Evolutionary conservation across 345 rosid genomes (phyloP).

Genomic region (Linum trigynum): DNA sequence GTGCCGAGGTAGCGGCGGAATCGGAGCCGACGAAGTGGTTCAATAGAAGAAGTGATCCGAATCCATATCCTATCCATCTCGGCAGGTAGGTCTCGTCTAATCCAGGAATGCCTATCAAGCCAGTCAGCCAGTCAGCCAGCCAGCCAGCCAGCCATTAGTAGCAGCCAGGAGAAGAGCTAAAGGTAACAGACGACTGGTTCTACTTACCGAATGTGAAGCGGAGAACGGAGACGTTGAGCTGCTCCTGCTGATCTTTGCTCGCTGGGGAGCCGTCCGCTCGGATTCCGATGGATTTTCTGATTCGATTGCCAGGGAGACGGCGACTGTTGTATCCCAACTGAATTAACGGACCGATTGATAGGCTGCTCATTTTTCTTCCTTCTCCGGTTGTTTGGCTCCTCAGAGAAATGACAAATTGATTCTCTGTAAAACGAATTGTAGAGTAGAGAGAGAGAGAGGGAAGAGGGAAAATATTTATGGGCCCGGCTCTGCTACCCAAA

Average conservation of each 20-base stretch:
- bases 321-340: slow-evolving; percentile 17
- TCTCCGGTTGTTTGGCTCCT: not conserved
- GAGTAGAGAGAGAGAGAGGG: no score
- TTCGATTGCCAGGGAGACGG: slow-evolving; percentile 19
- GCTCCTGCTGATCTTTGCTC: slow-evolving; percentile 30
- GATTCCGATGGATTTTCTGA: slow-evolving; percentile 16
- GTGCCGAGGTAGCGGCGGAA: slow-evolving; percentile 28
- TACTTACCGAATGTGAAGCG: slow-evolving; percentile 69
- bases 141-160: not conserved
- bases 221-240: slow-evolving; percentile 75
- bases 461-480: no score
- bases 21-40: slow-evolving; percentile 46
- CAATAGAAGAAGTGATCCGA: slow-evolving; percentile 65
- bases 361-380: slow-evolving; percentile 14
- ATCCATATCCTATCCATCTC: slow-evolving; percentile 86
- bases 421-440: no score
- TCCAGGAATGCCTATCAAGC: slow-evolving; percentile 61
- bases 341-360: slow-evolving; percentile 14
- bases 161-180: not conserved
- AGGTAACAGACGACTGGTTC: no score
- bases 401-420: not conserved
- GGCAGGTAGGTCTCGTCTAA: slow-evolving; percentile 86
- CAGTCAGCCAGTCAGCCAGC: not conserved
- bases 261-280: slow-evolving; percentile 25
- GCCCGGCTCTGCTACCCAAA: no score